Evolutionary conservation across 108 stramenopile species (phyloP), one percentile per base, ranked within the genome.

Genomic region (Nitzschia sp.): DNA sequence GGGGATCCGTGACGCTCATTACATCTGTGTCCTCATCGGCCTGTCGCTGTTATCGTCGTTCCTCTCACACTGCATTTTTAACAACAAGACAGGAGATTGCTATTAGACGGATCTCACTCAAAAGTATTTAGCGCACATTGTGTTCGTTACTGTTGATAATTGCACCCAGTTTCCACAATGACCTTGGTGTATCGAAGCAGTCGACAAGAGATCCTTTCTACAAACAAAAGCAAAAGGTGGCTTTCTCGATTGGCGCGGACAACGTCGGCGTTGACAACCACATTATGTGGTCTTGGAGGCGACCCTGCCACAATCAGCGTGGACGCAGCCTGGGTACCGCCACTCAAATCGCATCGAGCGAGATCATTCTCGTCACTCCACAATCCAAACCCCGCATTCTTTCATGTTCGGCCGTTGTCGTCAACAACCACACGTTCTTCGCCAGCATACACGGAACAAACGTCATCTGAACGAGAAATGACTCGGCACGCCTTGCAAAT

Each of bases 401-500:
- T 42, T 42, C 38, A 9, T 13, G 6, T 42, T 42, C 38, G 38
- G 38, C 9, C 38, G 6, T 42, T 13, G 38, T 42, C 38, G 38
- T 42, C 38, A 42, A 9, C 38, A n/a, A n/a, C n/a, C n/a, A n/a
- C n/a, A n/a, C n/a, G n/a, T 42, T 42, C 38, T 42, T 42, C 38
- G n/a, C n/a, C n/a, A n/a, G n/a, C n/a, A 42, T 42, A 6, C 9
- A 9, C 38, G 49, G 4, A n/a, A 51, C 56, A 57, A 45, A 83
- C 85, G 19, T 34, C 54, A 18, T 76, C 79, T n/a, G 90, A 86
- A 79, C 36, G 61, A 23, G 35, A 71, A 60, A 89, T 90, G 89
- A 86, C 72, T 62, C 31, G 66, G 0, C 84, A 93, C 71, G 84
- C 80, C 2, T 66, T 78, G 60, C 46, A 77, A 47, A 93, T 93